These are phyloP conservation scores for Claviceps sp. DNA, from an alignment of 2,329 filamentous ascomycete species.

Conservation along the genomic window DNA sequence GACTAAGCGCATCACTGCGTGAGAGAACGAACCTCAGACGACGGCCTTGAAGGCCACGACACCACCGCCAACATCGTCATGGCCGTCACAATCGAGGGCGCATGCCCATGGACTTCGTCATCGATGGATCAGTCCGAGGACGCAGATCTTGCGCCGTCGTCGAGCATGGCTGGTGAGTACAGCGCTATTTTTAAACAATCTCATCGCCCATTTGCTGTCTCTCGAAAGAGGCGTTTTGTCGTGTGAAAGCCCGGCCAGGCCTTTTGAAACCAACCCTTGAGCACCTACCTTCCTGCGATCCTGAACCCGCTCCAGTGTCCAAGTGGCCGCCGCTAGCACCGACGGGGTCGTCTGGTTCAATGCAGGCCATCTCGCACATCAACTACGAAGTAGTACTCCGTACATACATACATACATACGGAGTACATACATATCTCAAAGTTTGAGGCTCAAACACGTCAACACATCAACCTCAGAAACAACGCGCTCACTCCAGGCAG, in stretches of 20 bases:
- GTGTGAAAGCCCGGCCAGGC: not conserved
- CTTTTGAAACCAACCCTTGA: not conserved
- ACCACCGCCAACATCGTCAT: conserved; percentile 1
- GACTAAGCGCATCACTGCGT: conserved; percentile 1
- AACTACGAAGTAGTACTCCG: too few relatives aligned
- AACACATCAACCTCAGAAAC: not conserved
- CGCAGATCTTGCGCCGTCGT: not conserved
- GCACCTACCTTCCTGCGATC: not conserved
- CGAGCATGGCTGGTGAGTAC: not conserved
- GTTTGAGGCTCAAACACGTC: too few relatives aligned
- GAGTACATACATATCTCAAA: too few relatives aligned
- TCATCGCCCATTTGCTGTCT: not conserved
- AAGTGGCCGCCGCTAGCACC: not conserved
- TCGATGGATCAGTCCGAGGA: not conserved
- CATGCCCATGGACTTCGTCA: conserved; percentile 1
- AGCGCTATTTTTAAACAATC: not conserved
- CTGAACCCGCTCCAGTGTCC: not conserved
- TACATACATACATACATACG: too few relatives aligned
- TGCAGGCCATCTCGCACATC: not conserved
- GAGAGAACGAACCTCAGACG: not conserved
- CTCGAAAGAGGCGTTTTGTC: not conserved
- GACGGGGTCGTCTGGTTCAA: not conserved
- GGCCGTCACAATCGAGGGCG: conserved; percentile 3
- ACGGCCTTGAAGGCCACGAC: not conserved
- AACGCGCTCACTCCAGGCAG: not conserved